phyloP scores from a whole-genome alignment of 2,329 filamentous ascomycete genomes.

The Colletotrichum chlorophyti region DNA sequence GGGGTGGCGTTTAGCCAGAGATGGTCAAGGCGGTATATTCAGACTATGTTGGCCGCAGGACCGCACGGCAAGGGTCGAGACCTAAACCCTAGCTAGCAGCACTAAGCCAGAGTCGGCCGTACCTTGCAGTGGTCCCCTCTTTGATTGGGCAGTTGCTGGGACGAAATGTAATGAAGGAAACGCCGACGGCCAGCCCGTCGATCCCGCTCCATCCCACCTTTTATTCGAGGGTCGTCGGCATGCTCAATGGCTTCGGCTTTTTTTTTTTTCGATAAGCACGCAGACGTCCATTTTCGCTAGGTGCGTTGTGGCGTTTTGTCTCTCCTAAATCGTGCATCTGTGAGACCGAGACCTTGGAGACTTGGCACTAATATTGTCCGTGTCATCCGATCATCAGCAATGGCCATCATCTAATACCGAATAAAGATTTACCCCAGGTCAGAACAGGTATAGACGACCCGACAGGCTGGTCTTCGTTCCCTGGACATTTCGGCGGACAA shows the following conservation, averaged over 20 bases:
- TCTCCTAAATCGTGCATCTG: not conserved
- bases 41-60: not conserved
- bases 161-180: conserved; percentile 1
- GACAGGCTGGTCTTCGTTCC: conserved; percentile 3
- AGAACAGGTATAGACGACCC: not conserved
- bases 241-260: too few species aligned
- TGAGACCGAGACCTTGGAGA: not conserved
- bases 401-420: not conserved
- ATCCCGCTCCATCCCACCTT: not conserved
- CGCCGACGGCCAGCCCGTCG: not conserved
- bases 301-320: not conserved
- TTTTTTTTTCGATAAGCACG: too few species aligned
- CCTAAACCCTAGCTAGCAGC: not conserved
- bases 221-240: too few species aligned
- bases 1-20: conserved; percentile 1
- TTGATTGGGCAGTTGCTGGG: not conserved
- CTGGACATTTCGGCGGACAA: too few species aligned
- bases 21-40: not conserved
- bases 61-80: not conserved
- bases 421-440: not conserved
- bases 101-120: conserved; percentile 5
- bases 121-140: not conserved
- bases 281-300: not conserved
- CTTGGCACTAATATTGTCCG: not conserved
- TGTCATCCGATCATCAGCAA: not conserved